Percentiles rank a stretch among this genome's conserved stretches.
Evolutionary conservation across 75 land plant species (phyloP).

Genomic region (Cunninghamia lanceolata): DNA sequence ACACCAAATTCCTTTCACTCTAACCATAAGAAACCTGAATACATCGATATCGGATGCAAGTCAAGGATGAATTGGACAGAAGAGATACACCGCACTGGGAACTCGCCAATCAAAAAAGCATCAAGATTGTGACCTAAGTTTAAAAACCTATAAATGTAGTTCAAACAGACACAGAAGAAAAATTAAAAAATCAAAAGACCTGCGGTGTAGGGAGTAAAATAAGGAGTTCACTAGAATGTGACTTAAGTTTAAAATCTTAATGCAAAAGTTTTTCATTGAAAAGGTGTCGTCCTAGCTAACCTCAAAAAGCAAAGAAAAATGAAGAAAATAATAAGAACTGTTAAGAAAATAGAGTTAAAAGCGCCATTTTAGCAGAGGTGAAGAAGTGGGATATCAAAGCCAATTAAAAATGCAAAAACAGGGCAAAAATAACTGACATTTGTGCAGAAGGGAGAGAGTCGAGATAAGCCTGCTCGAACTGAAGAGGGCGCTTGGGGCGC

Average conservation of each 20-base stretch:
- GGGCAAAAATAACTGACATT: conserved; percentile 49
- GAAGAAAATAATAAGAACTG: no score
- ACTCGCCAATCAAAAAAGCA: neutral
- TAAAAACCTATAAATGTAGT: neutral
- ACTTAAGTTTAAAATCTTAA: no score
- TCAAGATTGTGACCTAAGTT: neutral
- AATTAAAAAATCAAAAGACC: neutral
- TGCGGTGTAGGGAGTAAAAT: neutral
- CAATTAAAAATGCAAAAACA: neutral
- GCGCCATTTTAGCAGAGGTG: neutral
- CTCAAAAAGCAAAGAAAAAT: no score
- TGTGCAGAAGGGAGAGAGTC: conserved; percentile 89
- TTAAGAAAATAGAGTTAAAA: no score
- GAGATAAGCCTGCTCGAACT: conserved; percentile 93
- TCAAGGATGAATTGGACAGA: neutral
- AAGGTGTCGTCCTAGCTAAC: no score
- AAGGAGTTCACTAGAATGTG: no score
- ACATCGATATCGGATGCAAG: neutral
- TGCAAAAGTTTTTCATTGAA: no score
- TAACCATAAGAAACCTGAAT: neutral
- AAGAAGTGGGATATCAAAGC: neutral
- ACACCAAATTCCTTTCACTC: neutral
- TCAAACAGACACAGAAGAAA: neutral
- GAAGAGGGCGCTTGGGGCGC: conserved; percentile 86
- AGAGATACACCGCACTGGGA: neutral